phyloP scores from a whole-genome alignment of 148 eudicot species.

The Rhododendron kiyosumense region DNA sequence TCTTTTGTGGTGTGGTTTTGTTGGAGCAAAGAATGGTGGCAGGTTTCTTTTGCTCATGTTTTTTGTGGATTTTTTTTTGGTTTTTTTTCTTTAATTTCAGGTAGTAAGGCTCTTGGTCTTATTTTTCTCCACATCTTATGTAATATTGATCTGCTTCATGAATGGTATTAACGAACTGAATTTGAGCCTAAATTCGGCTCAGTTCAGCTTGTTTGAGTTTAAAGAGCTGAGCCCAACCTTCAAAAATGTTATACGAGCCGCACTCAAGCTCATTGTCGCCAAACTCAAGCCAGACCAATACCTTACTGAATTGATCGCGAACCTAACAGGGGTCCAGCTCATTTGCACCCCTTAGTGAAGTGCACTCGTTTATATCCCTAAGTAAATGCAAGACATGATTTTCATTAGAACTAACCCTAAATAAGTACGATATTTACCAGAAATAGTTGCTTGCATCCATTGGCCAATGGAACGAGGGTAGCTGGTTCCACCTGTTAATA shows the following conservation, averaged over 20 bases:
- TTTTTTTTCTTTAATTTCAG: neutral
- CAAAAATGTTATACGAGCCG: too few relatives aligned
- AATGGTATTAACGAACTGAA: neutral
- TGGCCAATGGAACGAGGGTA: slow-evolving; percentile 81
- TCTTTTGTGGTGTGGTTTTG: neutral
- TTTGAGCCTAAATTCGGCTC: too few relatives aligned
- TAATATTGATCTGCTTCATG: too few relatives aligned
- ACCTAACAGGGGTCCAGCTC: neutral
- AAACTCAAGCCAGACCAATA: neutral
- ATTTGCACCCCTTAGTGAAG: neutral
- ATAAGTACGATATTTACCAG: slow-evolving; percentile 51
- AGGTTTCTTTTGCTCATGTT: neutral
- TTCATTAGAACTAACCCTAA: neutral
- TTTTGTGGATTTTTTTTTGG: neutral
- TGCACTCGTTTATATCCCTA: neutral
- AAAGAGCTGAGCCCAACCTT: neutral
- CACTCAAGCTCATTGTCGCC: neutral
- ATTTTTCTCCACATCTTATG: too few relatives aligned
- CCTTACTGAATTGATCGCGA: neutral
- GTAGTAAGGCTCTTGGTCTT: neutral
- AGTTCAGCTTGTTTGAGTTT: neutral
- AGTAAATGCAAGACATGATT: neutral
- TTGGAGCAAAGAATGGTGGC: neutral
- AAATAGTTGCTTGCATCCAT: slow-evolving; percentile 95
- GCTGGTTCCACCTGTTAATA: slow-evolving; percentile 84